Conservation (phyloP, 2,329 filamentous ascomycete genomes). For the Pyricularia grisea region DNA sequence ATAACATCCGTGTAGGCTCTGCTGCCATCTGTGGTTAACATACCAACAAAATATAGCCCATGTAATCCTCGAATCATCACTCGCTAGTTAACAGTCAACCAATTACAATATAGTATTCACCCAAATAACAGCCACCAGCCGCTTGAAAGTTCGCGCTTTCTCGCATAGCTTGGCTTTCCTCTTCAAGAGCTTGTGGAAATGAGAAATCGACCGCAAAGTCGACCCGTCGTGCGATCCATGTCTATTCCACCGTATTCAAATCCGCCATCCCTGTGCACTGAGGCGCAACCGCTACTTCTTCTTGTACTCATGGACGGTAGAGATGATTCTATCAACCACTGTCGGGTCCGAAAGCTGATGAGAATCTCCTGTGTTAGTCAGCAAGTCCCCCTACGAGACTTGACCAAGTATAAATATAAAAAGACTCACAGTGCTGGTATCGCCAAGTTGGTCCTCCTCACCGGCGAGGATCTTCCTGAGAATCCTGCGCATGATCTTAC, state of each 20-base stretch:
- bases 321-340: slow-evolving; percentile 85
- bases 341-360: slow-evolving; percentile 74
- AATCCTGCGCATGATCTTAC: slow-evolving; percentile 98
- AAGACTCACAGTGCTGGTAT: slow-evolving; percentile 73
- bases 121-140: background rate
- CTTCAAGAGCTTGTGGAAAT: background rate
- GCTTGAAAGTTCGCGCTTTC: background rate
- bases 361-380: slow-evolving; percentile 10
- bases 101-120: background rate
- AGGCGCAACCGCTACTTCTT: slow-evolving; percentile 29
- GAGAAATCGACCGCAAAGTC: background rate
- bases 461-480: slow-evolving; percentile 94
- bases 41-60: background rate
- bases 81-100: background rate
- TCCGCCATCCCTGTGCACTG: background rate
- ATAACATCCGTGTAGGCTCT: background rate
- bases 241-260: background rate
- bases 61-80: background rate
- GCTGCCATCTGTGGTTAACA: background rate
- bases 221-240: background rate
- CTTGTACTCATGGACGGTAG: slow-evolving; percentile 58
- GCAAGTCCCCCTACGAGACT: background rate
- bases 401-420: background rate
- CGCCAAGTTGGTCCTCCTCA: slow-evolving; percentile 93
- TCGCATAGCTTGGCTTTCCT: too few relatives aligned